phyloP scores from a whole-genome alignment of 2,329 filamentous ascomycete genomes.

The Exophiala bonariae region DNA sequence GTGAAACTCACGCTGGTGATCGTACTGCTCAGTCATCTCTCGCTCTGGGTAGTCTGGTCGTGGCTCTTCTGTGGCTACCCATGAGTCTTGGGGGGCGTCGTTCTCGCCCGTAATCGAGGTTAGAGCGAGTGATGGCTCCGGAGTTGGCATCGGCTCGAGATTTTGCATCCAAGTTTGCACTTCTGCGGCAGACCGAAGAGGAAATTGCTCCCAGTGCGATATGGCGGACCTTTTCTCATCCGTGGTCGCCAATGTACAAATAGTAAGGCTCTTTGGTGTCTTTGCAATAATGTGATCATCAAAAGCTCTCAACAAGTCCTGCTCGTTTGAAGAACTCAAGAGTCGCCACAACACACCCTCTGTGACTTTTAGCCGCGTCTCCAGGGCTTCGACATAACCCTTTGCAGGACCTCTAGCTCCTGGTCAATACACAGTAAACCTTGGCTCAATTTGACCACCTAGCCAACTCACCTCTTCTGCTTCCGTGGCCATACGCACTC shows the following conservation, averaged over 20 bases:
- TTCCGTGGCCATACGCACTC: slow-evolving; percentile 40
- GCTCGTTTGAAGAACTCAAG: slow-evolving; percentile 32
- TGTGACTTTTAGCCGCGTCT: slow-evolving; percentile 41
- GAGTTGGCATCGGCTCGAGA: slow-evolving; percentile 7
- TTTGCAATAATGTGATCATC: slow-evolving; percentile 1
- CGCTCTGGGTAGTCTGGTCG: too few relatives aligned
- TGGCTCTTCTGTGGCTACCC: too few relatives aligned
- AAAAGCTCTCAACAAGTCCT: slow-evolving; percentile 29
- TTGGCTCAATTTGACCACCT: not conserved
- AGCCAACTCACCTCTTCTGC: slow-evolving; percentile 35
- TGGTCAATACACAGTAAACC: not conserved
- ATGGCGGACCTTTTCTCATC: slow-evolving; percentile 14
- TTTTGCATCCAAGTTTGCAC: slow-evolving; percentile 36
- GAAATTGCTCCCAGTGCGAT: slow-evolving; percentile 35
- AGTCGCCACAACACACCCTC: slow-evolving; percentile 39
- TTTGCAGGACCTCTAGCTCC: slow-evolving; percentile 42
- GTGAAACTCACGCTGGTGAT: too few relatives aligned
- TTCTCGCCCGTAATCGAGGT: too few relatives aligned
- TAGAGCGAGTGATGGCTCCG: too few relatives aligned
- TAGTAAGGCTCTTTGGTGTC: slow-evolving; percentile 1
- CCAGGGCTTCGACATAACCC: slow-evolving; percentile 45
- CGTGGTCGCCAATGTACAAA: not conserved
- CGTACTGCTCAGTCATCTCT: too few relatives aligned
- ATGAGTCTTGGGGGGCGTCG: too few relatives aligned
- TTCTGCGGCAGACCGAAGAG: slow-evolving; percentile 31